phyloP scores from a whole-genome alignment of 805 yeast species.

The Huiozyma sinensis region DNA sequence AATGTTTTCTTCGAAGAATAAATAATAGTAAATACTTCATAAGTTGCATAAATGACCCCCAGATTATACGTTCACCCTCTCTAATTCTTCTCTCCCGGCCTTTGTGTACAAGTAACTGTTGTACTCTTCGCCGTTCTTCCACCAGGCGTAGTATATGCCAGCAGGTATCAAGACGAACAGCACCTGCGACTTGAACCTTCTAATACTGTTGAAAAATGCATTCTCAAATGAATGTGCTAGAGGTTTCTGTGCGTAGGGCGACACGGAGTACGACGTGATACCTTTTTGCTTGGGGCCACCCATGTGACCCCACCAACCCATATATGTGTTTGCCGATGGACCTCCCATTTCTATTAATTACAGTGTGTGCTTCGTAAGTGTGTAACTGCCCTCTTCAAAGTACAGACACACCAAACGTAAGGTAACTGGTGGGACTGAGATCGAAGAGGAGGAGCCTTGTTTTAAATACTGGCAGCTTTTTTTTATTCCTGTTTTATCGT shows the following conservation, averaged over 20 bases:
- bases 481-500: too few species aligned
- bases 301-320: constrained; percentile 97
- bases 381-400: too few species aligned
- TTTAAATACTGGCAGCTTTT: too few species aligned
- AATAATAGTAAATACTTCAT: constrained; percentile 5
- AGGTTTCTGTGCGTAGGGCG: constrained; percentile 90
- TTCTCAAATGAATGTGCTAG: constrained; percentile 76
- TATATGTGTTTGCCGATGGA: constrained; percentile 62
- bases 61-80: constrained; percentile 34
- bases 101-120: constrained; percentile 91
- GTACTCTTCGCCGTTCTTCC: constrained; percentile 82
- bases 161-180: constrained; percentile 72
- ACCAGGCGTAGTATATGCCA: constrained; percentile 70
- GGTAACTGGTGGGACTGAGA: too few species aligned
- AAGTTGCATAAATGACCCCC: too few species aligned
- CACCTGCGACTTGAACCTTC: constrained; percentile 84
- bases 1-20: background rate
- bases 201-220: constrained; percentile 84
- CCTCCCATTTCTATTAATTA: constrained; percentile 42
- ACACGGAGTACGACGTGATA: constrained; percentile 77
- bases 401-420: too few species aligned
- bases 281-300: constrained; percentile 84
- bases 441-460: too few species aligned
- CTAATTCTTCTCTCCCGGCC: constrained; percentile 94
- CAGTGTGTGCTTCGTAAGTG: too few species aligned